These are phyloP conservation scores for Melanopsichium pennsylvanicum DNA, from an alignment of 1,284 basidiomycete genomes.

Conservation along the genomic window DNA sequence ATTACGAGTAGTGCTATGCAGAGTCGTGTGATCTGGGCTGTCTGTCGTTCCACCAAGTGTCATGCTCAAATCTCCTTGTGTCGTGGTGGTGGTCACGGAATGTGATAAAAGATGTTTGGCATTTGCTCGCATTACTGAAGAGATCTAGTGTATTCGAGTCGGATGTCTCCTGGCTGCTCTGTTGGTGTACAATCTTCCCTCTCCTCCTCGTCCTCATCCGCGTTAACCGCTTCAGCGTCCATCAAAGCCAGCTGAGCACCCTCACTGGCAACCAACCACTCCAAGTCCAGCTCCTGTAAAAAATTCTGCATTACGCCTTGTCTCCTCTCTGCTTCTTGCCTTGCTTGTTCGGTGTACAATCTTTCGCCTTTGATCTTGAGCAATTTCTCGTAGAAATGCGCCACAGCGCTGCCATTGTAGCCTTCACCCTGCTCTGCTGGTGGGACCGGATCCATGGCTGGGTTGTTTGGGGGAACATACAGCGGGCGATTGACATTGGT, in stretches of 20 bases:
- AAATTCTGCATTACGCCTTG: slow-evolving; percentile 71
- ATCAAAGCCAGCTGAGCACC: slow-evolving; percentile 41
- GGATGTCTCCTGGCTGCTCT: too few relatives aligned
- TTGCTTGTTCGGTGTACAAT: slow-evolving; percentile 73
- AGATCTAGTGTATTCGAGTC: too few relatives aligned
- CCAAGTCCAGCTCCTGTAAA: slow-evolving; percentile 50
- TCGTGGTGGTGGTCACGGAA: too few relatives aligned
- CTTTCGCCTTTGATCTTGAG: slow-evolving; percentile 33
- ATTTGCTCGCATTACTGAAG: too few relatives aligned
- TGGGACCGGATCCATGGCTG: slow-evolving; percentile 23
- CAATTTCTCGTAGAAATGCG: slow-evolving; percentile 84
- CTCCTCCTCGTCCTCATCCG: slow-evolving; percentile 4
- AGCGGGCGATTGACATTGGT: slow-evolving; percentile 75
- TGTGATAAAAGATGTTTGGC: too few relatives aligned
- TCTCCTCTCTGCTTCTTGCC: slow-evolving; percentile 75
- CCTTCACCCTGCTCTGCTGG: slow-evolving; percentile 59
- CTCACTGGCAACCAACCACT: slow-evolving; percentile 53
- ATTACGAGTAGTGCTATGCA: too few relatives aligned
- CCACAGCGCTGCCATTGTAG: slow-evolving; percentile 73
- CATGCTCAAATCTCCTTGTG: too few relatives aligned
- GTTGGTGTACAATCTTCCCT: not conserved
- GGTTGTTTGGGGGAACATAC: slow-evolving; percentile 68
- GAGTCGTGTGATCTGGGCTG: too few relatives aligned
- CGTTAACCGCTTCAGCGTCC: not conserved
- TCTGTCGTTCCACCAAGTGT: too few relatives aligned